Evolutionary conservation across 495 filamentous ascomycete species (phyloP), one percentile per base, ranked within the genome.

Genomic region (Tuber borchii): DNA sequence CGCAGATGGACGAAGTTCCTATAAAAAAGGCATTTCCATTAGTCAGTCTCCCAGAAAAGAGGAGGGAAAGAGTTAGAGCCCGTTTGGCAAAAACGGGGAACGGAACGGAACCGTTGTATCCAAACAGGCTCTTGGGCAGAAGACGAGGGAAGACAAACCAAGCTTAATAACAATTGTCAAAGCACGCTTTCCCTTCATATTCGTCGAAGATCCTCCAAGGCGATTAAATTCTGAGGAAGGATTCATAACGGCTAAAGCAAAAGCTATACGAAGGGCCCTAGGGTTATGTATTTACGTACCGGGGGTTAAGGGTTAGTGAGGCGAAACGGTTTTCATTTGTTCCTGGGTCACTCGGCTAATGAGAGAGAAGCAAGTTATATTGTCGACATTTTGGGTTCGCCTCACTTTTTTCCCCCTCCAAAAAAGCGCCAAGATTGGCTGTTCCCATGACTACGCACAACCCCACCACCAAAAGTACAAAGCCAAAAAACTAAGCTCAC

Each of bases 1-100:
- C 92, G 71, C 98, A 95, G 79, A 99, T 97, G 20, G 95, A 99
- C 85, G 93, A 97, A 39, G 95, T 97, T 78, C 95, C 95, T 99
- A 75, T 20, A 70, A 12, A 16, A 75, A 61, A 42, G 2, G 39
- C 20, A 39, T 74, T 40, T 48, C 39, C 34, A 70, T 56, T 14
- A 3, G 72, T 42, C 22, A 34, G 22, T 44, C 43, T 37, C 37
- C 42, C 26, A 39, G 26, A 48, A 19, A 56, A 37, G 7, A n/a
- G 26, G 74, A 71, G 19, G 37, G 39, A 26, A 70, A 43, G 72
- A 22, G n/a, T n/a, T n/a, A 12, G n/a, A n/a, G n/a, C n/a, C n/a
- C n/a, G n/a, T n/a, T n/a, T n/a, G n/a, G n/a, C n/a, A n/a, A n/a
- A n/a, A n/a, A n/a, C n/a, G n/a, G n/a, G n/a, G n/a, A n/a, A n/a